These are phyloP conservation scores for Suillus subaureus DNA, from an alignment of 768 basidiomycete genomes.

Conservation along the genomic window DNA sequence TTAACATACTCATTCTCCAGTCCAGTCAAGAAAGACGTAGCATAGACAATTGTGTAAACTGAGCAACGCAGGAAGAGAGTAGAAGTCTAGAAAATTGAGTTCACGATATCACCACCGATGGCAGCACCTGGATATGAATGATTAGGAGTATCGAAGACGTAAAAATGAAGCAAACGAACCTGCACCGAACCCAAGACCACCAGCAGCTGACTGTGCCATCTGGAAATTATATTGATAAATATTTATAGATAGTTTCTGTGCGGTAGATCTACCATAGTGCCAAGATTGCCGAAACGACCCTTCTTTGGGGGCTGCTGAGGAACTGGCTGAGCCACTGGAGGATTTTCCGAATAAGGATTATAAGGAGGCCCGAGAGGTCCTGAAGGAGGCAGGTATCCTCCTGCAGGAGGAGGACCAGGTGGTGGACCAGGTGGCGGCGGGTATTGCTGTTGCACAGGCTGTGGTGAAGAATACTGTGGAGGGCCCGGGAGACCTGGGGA, in stretches of 20 bases:
- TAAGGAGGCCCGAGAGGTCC: constrained; percentile 16
- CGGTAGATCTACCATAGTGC: constrained; percentile 35
- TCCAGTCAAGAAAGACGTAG: neutral
- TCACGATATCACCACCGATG: constrained; percentile 45
- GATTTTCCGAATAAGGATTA: constrained; percentile 21
- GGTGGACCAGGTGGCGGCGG: constrained; percentile 12
- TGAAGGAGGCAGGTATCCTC: constrained; percentile 18
- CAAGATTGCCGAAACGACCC: constrained; percentile 41
- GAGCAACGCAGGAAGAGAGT: neutral
- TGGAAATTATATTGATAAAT: constrained; percentile 7
- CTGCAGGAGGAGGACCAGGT: neutral
- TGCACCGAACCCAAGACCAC: constrained; percentile 52
- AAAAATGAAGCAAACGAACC: constrained; percentile 27
- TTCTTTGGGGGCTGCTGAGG: constrained; percentile 36
- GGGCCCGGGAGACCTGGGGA: constrained; percentile 13
- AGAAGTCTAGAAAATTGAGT: constrained; percentile 46
- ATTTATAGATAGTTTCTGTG: neutral
- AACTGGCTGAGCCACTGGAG: constrained; percentile 37
- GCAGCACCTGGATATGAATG: constrained; percentile 40
- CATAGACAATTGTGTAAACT: neutral
- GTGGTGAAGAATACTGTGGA: constrained; percentile 10
- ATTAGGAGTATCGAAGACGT: constrained; percentile 2
- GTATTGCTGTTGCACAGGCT: constrained; percentile 7
- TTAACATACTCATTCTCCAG: neutral
- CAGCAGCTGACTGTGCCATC: constrained; percentile 37